A percentile compares a stretch with the other conserved stretches of the same genome.
These are phyloP conservation scores for Xylariaceae sp. DNA, from an alignment of 2,329 filamentous ascomycete genomes.

Conservation along the genomic window DNA sequence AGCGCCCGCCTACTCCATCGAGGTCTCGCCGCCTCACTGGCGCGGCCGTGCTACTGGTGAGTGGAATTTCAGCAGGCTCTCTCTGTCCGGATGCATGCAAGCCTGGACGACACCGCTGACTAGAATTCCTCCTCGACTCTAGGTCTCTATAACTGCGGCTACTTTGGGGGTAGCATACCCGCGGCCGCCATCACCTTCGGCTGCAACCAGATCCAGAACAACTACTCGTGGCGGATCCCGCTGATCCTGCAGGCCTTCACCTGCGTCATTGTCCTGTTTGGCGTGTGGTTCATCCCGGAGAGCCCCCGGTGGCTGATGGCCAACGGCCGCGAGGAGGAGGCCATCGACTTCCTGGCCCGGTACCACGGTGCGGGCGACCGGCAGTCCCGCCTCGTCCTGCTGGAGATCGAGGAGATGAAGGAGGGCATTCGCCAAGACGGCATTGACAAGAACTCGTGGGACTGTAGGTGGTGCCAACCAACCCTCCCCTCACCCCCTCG, in stretches of 20 bases:
- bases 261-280: slow-evolving; percentile 30
- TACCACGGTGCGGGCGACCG: slow-evolving; percentile 36
- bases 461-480: slow-evolving; percentile 34
- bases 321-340: slow-evolving; percentile 32
- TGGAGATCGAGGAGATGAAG: slow-evolving; percentile 35
- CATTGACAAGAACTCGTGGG: slow-evolving; percentile 39
- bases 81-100: no score
- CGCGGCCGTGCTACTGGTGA: slow-evolving; percentile 38
- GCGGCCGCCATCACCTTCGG: slow-evolving; percentile 43
- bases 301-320: slow-evolving; percentile 35
- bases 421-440: slow-evolving; percentile 36
- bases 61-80: no score
- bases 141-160: slow-evolving; percentile 46
- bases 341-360: slow-evolving; percentile 31
- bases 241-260: slow-evolving; percentile 40
- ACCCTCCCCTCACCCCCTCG: no score
- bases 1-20: slow-evolving; percentile 40
- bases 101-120: no score
- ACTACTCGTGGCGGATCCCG: slow-evolving; percentile 43
- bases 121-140: background rate
- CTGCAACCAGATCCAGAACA: slow-evolving; percentile 33
- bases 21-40: slow-evolving; percentile 42
- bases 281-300: slow-evolving; percentile 33
- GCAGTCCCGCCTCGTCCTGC: slow-evolving; percentile 30
- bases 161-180: slow-evolving; percentile 44